phyloP scores from a whole-genome alignment of 345 rosid genomes.

The Gossypium rotundifolium region DNA sequence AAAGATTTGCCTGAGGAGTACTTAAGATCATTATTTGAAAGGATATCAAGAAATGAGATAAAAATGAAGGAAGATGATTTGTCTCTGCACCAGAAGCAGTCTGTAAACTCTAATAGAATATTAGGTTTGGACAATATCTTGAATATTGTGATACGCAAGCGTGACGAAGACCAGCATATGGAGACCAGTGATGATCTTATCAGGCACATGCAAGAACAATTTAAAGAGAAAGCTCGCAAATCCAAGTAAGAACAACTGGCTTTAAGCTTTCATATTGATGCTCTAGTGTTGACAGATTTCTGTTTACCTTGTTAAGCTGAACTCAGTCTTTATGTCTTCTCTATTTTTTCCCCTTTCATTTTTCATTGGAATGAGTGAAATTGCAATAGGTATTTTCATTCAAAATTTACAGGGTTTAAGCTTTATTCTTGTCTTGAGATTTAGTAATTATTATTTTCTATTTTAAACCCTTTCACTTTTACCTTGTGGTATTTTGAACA shows the following conservation, averaged over 20 bases:
- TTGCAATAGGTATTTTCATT: not conserved
- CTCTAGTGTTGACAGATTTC: not conserved
- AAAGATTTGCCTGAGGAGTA: conserved; percentile 92
- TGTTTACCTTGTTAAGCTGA: not conserved
- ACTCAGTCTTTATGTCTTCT: not conserved
- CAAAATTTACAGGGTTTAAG: not conserved
- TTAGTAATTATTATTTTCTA: not conserved
- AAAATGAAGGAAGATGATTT: conserved; percentile 94
- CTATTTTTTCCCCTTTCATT: not conserved
- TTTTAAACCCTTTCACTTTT: not conserved
- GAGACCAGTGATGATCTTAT: conserved; percentile 96
- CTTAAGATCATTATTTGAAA: conserved; percentile 77
- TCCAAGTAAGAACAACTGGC: conserved; percentile 67
- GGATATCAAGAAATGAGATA: conserved; percentile 93
- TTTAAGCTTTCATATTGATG: not conserved
- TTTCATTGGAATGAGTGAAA: not conserved
- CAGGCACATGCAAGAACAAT: conserved; percentile 96
- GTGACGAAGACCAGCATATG: conserved; percentile 69
- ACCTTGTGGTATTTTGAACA: not conserved
- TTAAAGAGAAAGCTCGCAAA: conserved; percentile 96
- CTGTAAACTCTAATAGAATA: conserved; percentile 75
- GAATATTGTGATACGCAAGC: conserved; percentile 93
- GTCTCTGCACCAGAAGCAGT: conserved; percentile 72
- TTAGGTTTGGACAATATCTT: conserved; percentile 85
- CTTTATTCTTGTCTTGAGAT: not conserved